Evolutionary conservation across 2,329 filamentous ascomycete species (phyloP).

Genomic region (Cordyceps fumosorosea): DNA sequence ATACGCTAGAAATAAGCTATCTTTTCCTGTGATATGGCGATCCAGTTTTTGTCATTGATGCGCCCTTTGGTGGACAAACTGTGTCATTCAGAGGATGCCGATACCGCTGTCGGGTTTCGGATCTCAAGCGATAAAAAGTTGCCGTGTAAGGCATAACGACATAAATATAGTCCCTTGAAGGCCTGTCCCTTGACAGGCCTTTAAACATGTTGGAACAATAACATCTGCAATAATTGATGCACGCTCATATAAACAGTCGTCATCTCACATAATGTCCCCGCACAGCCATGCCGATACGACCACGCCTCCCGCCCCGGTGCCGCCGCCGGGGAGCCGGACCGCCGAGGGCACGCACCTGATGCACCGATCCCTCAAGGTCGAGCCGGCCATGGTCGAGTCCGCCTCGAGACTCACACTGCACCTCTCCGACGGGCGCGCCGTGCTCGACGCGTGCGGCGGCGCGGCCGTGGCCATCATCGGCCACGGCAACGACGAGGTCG

Average conservation of each 20-base stretch:
- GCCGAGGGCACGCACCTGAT: constrained; percentile 20
- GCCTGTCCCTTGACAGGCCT: neutral
- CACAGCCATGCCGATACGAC: constrained; percentile 14
- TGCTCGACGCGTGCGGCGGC: constrained; percentile 31
- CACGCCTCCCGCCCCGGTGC: neutral
- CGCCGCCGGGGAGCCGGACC: neutral
- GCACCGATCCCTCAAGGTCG: constrained; percentile 27
- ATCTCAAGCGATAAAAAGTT: neutral
- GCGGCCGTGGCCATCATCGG: constrained; percentile 55
- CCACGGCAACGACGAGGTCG: constrained; percentile 50
- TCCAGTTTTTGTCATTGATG: neutral
- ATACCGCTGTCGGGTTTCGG: constrained; percentile 9
- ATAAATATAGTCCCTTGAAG: neutral
- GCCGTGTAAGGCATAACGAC: neutral
- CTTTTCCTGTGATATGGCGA: neutral
- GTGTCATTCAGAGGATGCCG: neutral
- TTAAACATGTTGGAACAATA: neutral
- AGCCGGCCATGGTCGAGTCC: constrained; percentile 31
- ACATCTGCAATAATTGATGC: neutral
- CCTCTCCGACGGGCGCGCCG: constrained; percentile 25
- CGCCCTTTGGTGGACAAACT: neutral
- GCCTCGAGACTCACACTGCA: constrained; percentile 33
- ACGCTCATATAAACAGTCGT: neutral
- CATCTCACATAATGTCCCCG: constrained; percentile 15
- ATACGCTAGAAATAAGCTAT: neutral